Evolutionary conservation across 768 basidiomycete genomes (phyloP).

Genomic region (Pseudohyphozyma bogoriensis): DNA sequence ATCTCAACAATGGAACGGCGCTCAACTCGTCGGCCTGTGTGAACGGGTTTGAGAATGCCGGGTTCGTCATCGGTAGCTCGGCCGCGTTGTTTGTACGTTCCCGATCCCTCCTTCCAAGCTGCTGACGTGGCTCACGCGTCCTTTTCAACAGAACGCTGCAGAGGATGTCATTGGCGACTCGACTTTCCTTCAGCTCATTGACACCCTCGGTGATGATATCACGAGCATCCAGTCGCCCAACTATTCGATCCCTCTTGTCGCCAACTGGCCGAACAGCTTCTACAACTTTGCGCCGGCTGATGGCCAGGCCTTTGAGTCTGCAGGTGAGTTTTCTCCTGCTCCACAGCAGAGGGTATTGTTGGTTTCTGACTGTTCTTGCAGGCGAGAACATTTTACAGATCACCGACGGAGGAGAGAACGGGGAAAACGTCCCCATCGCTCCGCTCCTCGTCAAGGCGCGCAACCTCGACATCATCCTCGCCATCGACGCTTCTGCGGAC

Average conservation of each 20-base stretch:
- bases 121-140: too few relatives aligned
- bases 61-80: conserved; percentile 65
- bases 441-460: conserved; percentile 56
- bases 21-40: conserved; percentile 51
- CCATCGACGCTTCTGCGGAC: conserved; percentile 52
- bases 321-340: neutral
- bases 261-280: conserved; percentile 45
- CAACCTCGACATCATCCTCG: conserved; percentile 62
- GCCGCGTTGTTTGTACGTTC: conserved; percentile 35
- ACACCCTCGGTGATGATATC: conserved; percentile 5
- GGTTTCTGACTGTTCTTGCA: conserved; percentile 45
- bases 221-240: conserved; percentile 26
- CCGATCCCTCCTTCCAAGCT: too few relatives aligned
- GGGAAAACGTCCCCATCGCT: conserved; percentile 55
- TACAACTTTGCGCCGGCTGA: conserved; percentile 30
- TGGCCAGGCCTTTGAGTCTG: neutral
- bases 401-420: conserved; percentile 61
- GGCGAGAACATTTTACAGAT: conserved; percentile 52
- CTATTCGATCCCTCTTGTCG: conserved; percentile 24
- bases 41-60: conserved; percentile 59
- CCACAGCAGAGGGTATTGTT: neutral
- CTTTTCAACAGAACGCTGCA: too few relatives aligned
- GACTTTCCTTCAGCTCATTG: conserved; percentile 1
- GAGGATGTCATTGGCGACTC: neutral
- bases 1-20: conserved; percentile 50